These are phyloP conservation scores for Podospora australis DNA, from an alignment of 495 filamentous ascomycete species.

Conservation along the genomic window DNA sequence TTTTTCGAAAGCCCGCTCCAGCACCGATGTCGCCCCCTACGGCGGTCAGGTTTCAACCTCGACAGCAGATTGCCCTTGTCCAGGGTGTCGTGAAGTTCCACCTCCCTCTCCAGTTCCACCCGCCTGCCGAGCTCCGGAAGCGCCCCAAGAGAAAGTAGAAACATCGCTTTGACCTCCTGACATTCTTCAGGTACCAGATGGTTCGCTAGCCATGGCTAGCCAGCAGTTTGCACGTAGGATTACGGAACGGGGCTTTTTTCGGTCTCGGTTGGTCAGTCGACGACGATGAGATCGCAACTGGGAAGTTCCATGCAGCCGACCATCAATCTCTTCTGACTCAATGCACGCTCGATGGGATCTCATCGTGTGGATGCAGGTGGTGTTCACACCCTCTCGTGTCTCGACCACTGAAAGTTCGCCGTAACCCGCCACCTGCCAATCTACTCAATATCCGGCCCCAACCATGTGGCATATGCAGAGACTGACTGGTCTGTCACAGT, in stretches of 20 bases:
- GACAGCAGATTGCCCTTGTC: neutral
- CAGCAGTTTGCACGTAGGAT: slow-evolving; percentile 1
- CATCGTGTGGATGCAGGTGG: slow-evolving; percentile 12
- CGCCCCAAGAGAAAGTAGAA: neutral
- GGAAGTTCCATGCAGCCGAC: slow-evolving; percentile 8
- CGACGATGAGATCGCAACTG: slow-evolving; percentile 9
- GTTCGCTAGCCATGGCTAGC: neutral
- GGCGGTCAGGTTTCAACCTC: neutral
- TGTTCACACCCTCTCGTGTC: slow-evolving; percentile 6
- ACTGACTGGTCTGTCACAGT: neutral
- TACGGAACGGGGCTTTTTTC: neutral
- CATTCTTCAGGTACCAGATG: too few relatives aligned
- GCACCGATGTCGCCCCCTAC: slow-evolving; percentile 16
- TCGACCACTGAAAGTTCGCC: neutral
- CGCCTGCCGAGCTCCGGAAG: slow-evolving; percentile 4
- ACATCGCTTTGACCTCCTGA: too few relatives aligned
- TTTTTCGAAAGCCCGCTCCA: slow-evolving; percentile 3
- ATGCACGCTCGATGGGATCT: slow-evolving; percentile 11
- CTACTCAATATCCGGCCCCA: neutral
- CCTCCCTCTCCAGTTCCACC: neutral
- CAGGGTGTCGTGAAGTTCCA: neutral
- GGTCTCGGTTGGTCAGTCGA: slow-evolving; percentile 8
- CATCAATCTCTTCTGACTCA: too few relatives aligned
- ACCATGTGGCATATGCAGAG: slow-evolving; percentile 22
- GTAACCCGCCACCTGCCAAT: slow-evolving; percentile 5